These are phyloP conservation scores for Brettanomyces bruxellensis DNA, from an alignment of 805 yeast species.

Conservation along the genomic window DNA sequence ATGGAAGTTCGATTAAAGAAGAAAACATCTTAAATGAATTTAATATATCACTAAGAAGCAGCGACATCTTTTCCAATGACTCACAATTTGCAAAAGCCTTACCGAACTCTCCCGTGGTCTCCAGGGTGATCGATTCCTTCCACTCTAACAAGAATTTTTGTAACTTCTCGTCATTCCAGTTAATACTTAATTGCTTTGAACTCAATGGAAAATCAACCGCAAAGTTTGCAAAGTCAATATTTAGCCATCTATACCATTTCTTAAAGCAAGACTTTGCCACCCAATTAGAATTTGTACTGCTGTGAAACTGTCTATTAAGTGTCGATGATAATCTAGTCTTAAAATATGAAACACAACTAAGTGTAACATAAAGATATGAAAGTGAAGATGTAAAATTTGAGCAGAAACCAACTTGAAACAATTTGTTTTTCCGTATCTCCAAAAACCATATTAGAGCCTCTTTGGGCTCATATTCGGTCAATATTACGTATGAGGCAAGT, in stretches of 20 bases:
- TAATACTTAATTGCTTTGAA: conserved; percentile 8
- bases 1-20: conserved; percentile 18
- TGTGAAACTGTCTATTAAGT: conserved; percentile 15
- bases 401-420: conserved; percentile 5
- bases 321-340: conserved; percentile 15
- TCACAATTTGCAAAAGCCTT: conserved; percentile 3
- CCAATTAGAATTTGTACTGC: conserved; percentile 19
- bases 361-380: conserved; percentile 22
- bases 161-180: conserved; percentile 3
- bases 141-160: conserved; percentile 9
- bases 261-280: conserved; percentile 15
- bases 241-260: conserved; percentile 23
- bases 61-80: conserved; percentile 14
- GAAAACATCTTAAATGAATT: conserved; percentile 21
- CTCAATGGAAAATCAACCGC: conserved; percentile 15
- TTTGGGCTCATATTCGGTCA: conserved; percentile 10
- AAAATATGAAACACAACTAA: conserved; percentile 17
- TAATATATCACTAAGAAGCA: conserved; percentile 7
- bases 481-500: conserved; percentile 16
- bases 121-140: conserved; percentile 14
- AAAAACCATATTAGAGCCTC: conserved; percentile 18
- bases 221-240: conserved; percentile 6
- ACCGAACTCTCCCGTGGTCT: conserved; percentile 7
- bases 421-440: conserved; percentile 10
- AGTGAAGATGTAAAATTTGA: conserved; percentile 18